Evolutionary conservation across 345 rosid genomes (phyloP).

Genomic region (Euclidium syriacum): DNA sequence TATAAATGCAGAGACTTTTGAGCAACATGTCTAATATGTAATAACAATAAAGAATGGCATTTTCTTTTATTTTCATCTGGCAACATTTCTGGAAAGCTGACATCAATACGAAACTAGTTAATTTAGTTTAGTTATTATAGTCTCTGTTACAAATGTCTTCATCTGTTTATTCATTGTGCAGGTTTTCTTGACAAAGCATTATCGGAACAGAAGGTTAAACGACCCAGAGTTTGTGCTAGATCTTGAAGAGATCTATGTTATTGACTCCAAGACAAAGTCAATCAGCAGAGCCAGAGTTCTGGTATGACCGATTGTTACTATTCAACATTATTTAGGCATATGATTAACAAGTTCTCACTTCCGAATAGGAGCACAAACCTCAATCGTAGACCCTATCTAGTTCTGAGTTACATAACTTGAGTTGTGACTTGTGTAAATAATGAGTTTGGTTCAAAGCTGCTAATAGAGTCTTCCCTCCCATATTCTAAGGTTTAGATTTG

Average conservation of each 20-base stretch:
- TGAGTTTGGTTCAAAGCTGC: background rate
- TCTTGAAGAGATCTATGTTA: constrained; percentile 90
- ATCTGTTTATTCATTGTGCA: constrained; percentile 22
- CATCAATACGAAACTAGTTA: background rate
- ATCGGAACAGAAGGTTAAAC: constrained; percentile 62
- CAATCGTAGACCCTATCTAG: background rate
- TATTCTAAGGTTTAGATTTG: constrained; percentile 10
- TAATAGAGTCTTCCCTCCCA: background rate
- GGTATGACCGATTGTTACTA: constrained; percentile 37
- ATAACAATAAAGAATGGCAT: background rate
- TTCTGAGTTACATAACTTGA: background rate
- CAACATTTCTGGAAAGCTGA: background rate
- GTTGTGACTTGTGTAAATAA: background rate
- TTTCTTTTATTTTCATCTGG: background rate
- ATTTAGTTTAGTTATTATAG: background rate
- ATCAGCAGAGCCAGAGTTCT: constrained; percentile 88
- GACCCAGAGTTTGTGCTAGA: constrained; percentile 89
- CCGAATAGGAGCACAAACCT: background rate
- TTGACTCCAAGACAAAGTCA: constrained; percentile 84
- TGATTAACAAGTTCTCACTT: background rate
- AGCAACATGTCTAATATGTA: background rate
- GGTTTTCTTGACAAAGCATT: constrained; percentile 91
- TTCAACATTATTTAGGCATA: background rate
- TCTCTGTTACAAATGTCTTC: background rate
- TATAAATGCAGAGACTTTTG: background rate